A percentile compares a stretch with the other conserved stretches of the same genome.
Evolutionary conservation across 2,329 filamentous ascomycete genomes (phyloP).

Genomic region (Amesomyces nigricolor): DNA sequence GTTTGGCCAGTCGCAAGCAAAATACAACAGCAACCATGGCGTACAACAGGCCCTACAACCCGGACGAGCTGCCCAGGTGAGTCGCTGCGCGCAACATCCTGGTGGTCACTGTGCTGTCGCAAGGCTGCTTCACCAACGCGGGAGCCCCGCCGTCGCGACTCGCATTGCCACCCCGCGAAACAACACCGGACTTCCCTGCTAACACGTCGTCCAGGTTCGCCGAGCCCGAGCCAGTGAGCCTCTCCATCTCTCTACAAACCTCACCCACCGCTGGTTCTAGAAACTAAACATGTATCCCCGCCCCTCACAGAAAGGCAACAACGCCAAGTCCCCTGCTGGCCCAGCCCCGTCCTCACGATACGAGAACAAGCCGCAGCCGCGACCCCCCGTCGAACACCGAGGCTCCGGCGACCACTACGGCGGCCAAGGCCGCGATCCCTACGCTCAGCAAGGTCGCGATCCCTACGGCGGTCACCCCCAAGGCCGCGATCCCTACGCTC

Average conservation of each 20-base stretch:
- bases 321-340: slow-evolving; percentile 26
- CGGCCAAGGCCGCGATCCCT: slow-evolving; percentile 1
- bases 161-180: slow-evolving; percentile 1
- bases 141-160: slow-evolving; percentile 16
- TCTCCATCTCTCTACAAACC: slow-evolving; percentile 6
- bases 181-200: slow-evolving; percentile 19
- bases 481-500: not conserved
- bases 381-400: slow-evolving; percentile 34
- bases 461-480: slow-evolving; percentile 17
- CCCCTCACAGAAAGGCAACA: slow-evolving; percentile 33
- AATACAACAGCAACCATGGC: slow-evolving; percentile 57
- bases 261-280: not conserved
- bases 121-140: not conserved
- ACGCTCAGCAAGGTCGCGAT: not conserved
- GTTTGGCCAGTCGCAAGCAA: slow-evolving; percentile 9
- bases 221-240: slow-evolving; percentile 43
- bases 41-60: slow-evolving; percentile 89
- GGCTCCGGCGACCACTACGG: slow-evolving; percentile 25
- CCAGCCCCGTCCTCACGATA: slow-evolving; percentile 36
- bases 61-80: slow-evolving; percentile 88
- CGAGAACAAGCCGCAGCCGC: slow-evolving; percentile 44
- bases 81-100: slow-evolving; percentile 29
- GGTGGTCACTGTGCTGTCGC: not conserved
- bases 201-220: slow-evolving; percentile 39
- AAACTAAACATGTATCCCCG: slow-evolving; percentile 11